phyloP scores from a whole-genome alignment of 441 rosid genomes.

The Biscutella auriculata region DNA sequence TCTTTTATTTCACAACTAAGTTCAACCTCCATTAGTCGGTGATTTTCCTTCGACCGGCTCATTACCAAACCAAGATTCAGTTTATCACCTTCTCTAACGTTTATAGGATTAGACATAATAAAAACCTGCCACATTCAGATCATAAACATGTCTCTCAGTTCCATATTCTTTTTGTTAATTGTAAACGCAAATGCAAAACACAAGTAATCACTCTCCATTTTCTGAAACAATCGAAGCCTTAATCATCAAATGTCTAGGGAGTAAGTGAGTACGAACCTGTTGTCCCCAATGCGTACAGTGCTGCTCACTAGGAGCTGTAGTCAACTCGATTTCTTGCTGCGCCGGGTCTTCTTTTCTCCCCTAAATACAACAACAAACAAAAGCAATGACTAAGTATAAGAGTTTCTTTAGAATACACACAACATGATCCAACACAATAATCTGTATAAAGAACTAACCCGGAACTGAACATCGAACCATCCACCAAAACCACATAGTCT shows the following conservation, averaged over 20 bases:
- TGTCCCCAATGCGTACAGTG: slow-evolving; percentile 96
- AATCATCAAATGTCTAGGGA: neutral
- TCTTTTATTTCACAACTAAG: slow-evolving; percentile 46
- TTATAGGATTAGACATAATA: slow-evolving; percentile 45
- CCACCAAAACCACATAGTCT: slow-evolving; percentile 80
- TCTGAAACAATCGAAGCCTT: neutral
- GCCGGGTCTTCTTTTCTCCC: slow-evolving; percentile 73
- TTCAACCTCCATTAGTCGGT: slow-evolving; percentile 79
- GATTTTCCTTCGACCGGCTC: slow-evolving; percentile 81
- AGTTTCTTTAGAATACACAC: slow-evolving; percentile 1
- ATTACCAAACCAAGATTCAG: slow-evolving; percentile 52
- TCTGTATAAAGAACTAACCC: slow-evolving; percentile 35
- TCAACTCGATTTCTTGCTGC: slow-evolving; percentile 63
- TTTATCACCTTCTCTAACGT: slow-evolving; percentile 44
- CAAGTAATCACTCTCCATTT: too few relatives aligned
- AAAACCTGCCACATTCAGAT: slow-evolving; percentile 50
- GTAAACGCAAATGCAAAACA: too few relatives aligned
- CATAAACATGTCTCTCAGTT: neutral
- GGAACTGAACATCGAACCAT: slow-evolving; percentile 97
- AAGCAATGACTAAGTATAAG: neutral
- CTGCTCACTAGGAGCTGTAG: slow-evolving; percentile 75
- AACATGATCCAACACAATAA: slow-evolving; percentile 1
- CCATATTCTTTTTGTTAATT: neutral
- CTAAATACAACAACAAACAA: slow-evolving; percentile 28
- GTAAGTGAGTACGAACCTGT: slow-evolving; percentile 37